Evolutionary conservation across 2,329 filamentous ascomycete genomes (phyloP).

Genomic region (Proliferodiscus dingleyae): DNA sequence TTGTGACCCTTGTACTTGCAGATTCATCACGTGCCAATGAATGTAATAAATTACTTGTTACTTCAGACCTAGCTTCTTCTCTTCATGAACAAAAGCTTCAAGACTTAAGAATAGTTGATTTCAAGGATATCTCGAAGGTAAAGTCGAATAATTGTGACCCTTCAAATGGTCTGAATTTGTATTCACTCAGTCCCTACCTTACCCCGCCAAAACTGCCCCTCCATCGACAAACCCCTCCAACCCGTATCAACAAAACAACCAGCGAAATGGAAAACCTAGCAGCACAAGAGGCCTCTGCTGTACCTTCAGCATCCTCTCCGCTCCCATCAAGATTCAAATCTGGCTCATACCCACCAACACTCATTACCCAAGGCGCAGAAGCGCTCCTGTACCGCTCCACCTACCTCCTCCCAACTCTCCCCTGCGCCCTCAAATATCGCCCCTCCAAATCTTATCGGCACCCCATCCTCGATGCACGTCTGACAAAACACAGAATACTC

Average conservation of each 20-base stretch:
- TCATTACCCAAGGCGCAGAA: constrained; percentile 93
- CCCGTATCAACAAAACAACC: too few relatives aligned
- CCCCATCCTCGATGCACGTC: constrained; percentile 76
- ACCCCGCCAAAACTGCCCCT: constrained; percentile 1
- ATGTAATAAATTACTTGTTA: background rate
- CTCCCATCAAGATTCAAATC: constrained; percentile 32
- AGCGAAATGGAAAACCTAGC: constrained; percentile 5
- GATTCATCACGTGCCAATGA: background rate
- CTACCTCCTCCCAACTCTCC: constrained; percentile 63
- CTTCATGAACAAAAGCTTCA: too few relatives aligned
- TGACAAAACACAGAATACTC: constrained; percentile 82
- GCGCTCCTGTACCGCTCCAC: constrained; percentile 85
- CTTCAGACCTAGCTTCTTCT: too few relatives aligned
- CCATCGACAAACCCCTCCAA: too few relatives aligned
- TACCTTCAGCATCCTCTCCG: constrained; percentile 9
- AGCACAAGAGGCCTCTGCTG: background rate
- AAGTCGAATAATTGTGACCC: too few relatives aligned
- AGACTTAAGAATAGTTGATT: too few relatives aligned
- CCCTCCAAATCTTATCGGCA: constrained; percentile 90
- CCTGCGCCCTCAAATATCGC: constrained; percentile 84
- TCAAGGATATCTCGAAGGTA: too few relatives aligned
- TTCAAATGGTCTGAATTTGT: too few relatives aligned
- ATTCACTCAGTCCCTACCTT: too few relatives aligned
- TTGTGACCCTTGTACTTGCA: constrained; percentile 7
- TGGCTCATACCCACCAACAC: constrained; percentile 54